Percentiles rank a stretch among this genome's conserved stretches.
These are phyloP conservation scores for Auriscalpium vulgare DNA, from an alignment of 768 basidiomycete genomes.

Conservation along the genomic window DNA sequence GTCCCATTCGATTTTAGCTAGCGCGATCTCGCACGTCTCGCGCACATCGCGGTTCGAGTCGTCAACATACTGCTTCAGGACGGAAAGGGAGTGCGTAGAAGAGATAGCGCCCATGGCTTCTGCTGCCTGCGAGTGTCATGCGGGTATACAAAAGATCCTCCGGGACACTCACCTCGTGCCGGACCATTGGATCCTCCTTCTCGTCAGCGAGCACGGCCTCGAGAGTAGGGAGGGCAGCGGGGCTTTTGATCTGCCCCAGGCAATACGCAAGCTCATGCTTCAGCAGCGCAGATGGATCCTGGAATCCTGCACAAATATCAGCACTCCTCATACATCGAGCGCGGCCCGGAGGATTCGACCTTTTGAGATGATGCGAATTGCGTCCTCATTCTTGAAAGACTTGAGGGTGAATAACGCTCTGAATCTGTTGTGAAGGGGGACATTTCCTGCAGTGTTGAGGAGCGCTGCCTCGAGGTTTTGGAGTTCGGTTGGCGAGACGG, in stretches of 20 bases:
- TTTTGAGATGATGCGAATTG: constrained; percentile 78
- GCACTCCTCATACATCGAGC: neutral
- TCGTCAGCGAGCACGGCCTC: constrained; percentile 65
- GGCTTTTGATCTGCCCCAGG: constrained; percentile 81
- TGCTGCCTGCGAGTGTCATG: constrained; percentile 62
- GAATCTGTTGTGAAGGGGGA: constrained; percentile 81
- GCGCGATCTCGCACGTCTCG: constrained; percentile 96
- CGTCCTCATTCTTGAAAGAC: constrained; percentile 67
- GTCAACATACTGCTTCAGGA: constrained; percentile 62
- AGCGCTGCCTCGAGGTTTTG: constrained; percentile 62
- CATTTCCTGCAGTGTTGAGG: constrained; percentile 65
- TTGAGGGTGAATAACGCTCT: constrained; percentile 90
- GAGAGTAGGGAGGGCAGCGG: constrained; percentile 69
- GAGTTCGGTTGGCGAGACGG: constrained; percentile 47
- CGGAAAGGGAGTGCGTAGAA: constrained; percentile 48
- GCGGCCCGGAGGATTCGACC: constrained; percentile 35
- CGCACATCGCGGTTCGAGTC: constrained; percentile 72
- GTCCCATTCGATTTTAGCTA: constrained; percentile 93
- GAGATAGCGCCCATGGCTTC: constrained; percentile 98
- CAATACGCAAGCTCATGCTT: constrained; percentile 98
- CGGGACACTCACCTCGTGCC: constrained; percentile 68
- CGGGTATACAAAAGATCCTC: constrained; percentile 12
- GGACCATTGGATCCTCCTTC: constrained; percentile 87
- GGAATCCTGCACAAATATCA: constrained; percentile 51
- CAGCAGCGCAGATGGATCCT: constrained; percentile 79